phyloP scores from a whole-genome alignment of 495 filamentous ascomycete genomes.

The Chaetomium fimeti region DNA sequence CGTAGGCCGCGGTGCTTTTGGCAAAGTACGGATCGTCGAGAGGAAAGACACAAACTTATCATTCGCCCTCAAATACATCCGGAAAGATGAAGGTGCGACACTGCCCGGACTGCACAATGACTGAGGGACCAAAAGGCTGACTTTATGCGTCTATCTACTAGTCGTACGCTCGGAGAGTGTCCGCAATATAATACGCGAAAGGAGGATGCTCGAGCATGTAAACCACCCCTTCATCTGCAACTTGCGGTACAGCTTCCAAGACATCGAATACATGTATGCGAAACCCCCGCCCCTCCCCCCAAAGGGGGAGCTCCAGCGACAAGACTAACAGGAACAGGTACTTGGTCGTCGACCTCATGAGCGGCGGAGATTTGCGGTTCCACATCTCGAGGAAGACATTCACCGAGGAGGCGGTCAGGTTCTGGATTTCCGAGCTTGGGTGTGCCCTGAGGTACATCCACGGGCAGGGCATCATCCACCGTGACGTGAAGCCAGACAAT shows the following conservation, averaged over 20 bases:
- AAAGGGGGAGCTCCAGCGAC: too few species aligned
- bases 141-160: conserved; percentile 34
- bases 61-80: conserved; percentile 96
- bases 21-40: conserved; percentile 97
- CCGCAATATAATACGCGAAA: conserved; percentile 94
- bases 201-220: conserved; percentile 94
- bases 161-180: conserved; percentile 97
- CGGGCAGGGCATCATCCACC: conserved; percentile 86
- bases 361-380: conserved; percentile 92
- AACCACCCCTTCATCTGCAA: conserved; percentile 99
- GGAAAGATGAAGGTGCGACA: conserved; percentile 91
- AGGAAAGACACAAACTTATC: conserved; percentile 88
- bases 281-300: not conserved
- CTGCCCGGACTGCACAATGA: not conserved
- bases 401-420: conserved; percentile 92
- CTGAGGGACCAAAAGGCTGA: conserved; percentile 16
- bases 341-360: conserved; percentile 98
- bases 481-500: conserved; percentile 97
- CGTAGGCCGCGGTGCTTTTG: conserved; percentile 96
- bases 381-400: conserved; percentile 98
- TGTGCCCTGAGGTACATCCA: conserved; percentile 93
- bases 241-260: conserved; percentile 97
- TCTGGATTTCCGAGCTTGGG: conserved; percentile 93
- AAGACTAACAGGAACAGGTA: conserved; percentile 60
- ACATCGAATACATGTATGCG: conserved; percentile 95